Evolutionary conservation across 2,329 filamentous ascomycete species (phyloP).

Genomic region (Lachnum nothofagi): DNA sequence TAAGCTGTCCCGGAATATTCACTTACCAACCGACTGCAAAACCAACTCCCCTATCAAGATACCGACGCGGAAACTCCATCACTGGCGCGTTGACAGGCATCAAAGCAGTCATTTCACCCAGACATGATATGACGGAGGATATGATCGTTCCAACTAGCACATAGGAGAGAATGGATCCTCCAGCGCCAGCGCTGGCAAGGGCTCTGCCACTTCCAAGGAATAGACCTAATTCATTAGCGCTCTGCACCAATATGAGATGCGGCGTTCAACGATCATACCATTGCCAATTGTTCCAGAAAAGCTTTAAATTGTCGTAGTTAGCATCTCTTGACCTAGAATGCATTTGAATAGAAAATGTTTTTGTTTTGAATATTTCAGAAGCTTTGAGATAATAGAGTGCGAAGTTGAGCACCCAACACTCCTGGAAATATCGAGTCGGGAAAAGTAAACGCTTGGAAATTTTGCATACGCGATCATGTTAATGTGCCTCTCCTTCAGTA

Average conservation of each 20-base stretch:
- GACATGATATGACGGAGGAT: constrained; percentile 39
- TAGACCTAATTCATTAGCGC: constrained; percentile 27
- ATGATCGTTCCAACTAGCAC: constrained; percentile 41
- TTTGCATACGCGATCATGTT: constrained; percentile 45
- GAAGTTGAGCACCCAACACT: too few species aligned
- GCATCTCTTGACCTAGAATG: too few species aligned
- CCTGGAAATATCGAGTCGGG: too few species aligned
- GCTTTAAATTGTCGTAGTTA: too few species aligned
- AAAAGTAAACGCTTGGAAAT: too few species aligned
- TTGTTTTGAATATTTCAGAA: too few species aligned
- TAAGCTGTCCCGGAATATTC: too few species aligned
- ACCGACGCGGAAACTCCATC: constrained; percentile 37
- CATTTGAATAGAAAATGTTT: too few species aligned
- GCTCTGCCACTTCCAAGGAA: constrained; percentile 39
- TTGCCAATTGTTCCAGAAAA: constrained; percentile 42
- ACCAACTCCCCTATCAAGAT: constrained; percentile 35
- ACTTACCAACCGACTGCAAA: constrained; percentile 35
- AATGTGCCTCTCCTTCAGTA: constrained; percentile 38
- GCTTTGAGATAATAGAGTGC: too few species aligned
- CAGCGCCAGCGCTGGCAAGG: constrained; percentile 38
- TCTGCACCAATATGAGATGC: too few species aligned
- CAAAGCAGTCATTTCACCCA: constrained; percentile 39
- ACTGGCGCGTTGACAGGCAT: constrained; percentile 39
- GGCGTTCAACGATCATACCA: constrained; percentile 31
- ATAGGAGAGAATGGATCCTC: constrained; percentile 38